A percentile compares a stretch with the other conserved stretches of the same genome.
Conservation (phyloP, 192 early-diverging fungal genomes). For the Obelidium mucronatum region DNA sequence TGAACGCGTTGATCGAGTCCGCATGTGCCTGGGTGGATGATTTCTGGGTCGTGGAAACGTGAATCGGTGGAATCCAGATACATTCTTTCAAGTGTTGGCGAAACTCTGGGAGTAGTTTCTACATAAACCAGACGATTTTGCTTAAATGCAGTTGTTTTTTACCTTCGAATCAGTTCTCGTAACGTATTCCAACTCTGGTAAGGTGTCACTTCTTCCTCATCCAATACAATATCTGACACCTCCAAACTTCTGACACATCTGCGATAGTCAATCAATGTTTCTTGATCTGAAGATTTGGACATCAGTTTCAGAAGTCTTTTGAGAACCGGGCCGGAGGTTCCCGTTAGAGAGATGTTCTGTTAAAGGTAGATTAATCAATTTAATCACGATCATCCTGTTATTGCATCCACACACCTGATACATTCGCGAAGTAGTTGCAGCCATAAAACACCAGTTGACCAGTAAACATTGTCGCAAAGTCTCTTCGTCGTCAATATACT, state of each 20-base stretch:
- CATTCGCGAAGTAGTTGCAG: conserved; percentile 2
- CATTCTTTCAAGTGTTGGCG: conserved; percentile 24
- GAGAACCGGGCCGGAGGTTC: conserved; percentile 22
- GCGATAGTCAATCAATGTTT: conserved; percentile 32
- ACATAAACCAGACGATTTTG: neutral
- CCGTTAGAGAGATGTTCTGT: conserved; percentile 11
- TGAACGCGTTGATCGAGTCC: conserved; percentile 35
- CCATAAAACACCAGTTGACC: conserved; percentile 34
- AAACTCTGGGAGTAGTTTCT: neutral
- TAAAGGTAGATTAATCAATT: no score
- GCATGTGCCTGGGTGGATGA: conserved; percentile 24
- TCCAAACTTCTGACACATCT: conserved; percentile 13
- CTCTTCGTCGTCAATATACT: conserved; percentile 19
- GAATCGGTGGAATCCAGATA: conserved; percentile 25
- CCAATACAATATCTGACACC: conserved; percentile 22
- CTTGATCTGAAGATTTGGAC: conserved; percentile 7
- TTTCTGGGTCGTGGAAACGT: conserved; percentile 23
- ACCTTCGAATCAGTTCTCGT: conserved; percentile 29
- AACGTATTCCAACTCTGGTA: conserved; percentile 35
- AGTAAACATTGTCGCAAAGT: conserved; percentile 29
- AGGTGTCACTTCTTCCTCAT: conserved; percentile 36
- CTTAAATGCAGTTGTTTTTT: neutral
- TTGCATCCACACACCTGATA: conserved; percentile 26
- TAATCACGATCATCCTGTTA: no score
- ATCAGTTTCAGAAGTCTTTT: conserved; percentile 26